Base-by-base conservation (phyloP, 2,329 filamentous ascomycete species). In the Microthyrium microscopicum region DNA sequence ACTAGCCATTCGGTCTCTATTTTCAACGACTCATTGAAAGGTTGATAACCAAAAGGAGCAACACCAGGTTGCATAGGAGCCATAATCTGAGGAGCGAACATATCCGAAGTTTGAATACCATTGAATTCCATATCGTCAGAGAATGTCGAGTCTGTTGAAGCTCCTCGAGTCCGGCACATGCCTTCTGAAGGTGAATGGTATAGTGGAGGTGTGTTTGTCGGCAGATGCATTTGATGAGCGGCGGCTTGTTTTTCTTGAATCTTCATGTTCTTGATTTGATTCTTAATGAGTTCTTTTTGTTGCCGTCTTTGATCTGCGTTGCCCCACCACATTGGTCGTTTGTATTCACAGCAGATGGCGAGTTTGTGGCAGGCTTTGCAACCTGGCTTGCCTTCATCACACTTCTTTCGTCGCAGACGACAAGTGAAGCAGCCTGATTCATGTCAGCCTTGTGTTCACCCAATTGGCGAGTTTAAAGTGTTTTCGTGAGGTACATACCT, bases 201-300 rank as follows among this genome's bases (percentile, higher is more conserved):
- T 36, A 89, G 67, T 7, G 79, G 79, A 42, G 81, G 81, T 36
- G 80, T 80, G 54, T 70, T 66, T 41, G 54, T 54, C 49, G 56
- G 58, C 40, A 61, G 55, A 27, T 52, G 46, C 45, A 60, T 55
- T 42, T 56, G 51, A 33, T 66, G 58, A 33, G 73, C 66, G n/a
- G 28, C 35, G 11, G 33, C 31, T 33, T 71, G 66, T 71, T 93
- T 93, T 60, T 94, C 87, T 18, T 76, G 75, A 44, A 91, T 68
- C 70, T 95, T 95, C 53, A 89, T 95, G 53, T 77, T 73, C 72
- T 93, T 94, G 66, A 98, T 95, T 57, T 87, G 82, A 57, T 79
- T 77, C 68, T 98, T 98, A 67, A 98, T 92, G 45, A 77, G 64
- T 52, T 95, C 89, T 62, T 95, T 98, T 55, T 94, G 83, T 36